Evolutionary conservation across 345 rosid species (phyloP).

Genomic region (Brassica cretica): DNA sequence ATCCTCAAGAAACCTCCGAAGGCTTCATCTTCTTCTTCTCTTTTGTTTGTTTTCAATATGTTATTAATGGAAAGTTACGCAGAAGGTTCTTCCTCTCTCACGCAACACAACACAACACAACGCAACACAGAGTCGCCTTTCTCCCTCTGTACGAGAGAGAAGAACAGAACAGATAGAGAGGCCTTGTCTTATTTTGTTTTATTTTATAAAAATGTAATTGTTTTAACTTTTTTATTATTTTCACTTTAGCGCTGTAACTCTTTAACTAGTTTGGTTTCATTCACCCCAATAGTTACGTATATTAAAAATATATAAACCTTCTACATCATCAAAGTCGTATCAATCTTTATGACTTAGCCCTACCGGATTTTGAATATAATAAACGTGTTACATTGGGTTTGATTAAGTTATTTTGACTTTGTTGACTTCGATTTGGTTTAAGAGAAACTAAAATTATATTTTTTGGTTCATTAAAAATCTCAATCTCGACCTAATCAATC

Average conservation of each 20-base stretch:
- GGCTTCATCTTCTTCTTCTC: conserved; percentile 4
- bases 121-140: conserved; percentile 37
- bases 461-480: neutral
- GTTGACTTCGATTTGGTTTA: neutral
- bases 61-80: conserved; percentile 33
- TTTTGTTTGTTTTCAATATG: neutral
- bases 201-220: neutral
- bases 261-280: conserved; percentile 7
- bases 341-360: neutral
- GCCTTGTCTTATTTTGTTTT: neutral
- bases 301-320: neutral
- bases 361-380: neutral
- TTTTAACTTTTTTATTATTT: neutral
- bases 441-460: neutral
- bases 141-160: conserved; percentile 28
- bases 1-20: conserved; percentile 19
- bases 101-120: conserved; percentile 24
- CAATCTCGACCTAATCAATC: neutral
- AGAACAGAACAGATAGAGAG: conserved; percentile 26
- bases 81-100: conserved; percentile 49
- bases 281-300: conserved; percentile 24
- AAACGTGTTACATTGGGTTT: neutral
- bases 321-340: neutral
- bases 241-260: neutral
- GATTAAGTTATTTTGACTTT: neutral